These are phyloP conservation scores for Asterella californica DNA, from an alignment of 225 moss, liverwort and hornwort genomes.

Conservation along the genomic window DNA sequence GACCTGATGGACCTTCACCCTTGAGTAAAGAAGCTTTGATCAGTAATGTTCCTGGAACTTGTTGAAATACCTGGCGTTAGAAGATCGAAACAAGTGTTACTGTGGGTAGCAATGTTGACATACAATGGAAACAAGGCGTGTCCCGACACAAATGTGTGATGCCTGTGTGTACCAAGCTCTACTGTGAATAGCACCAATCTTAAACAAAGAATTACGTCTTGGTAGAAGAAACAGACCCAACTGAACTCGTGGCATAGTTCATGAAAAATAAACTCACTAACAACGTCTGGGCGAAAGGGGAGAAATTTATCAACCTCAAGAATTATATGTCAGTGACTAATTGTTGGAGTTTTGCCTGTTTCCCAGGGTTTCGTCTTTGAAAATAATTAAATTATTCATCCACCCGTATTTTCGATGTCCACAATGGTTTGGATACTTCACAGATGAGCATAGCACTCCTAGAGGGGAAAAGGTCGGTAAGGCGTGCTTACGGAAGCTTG, in stretches of 20 bases:
- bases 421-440: too few species aligned
- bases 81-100: background rate
- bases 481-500: conserved; percentile 50
- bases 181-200: background rate
- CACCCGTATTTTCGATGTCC: too few species aligned
- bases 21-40: conserved; percentile 65
- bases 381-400: too few species aligned
- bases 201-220: background rate
- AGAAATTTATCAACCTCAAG: too few species aligned
- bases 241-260: too few species aligned
- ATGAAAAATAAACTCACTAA: too few species aligned
- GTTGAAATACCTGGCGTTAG: conserved; percentile 73
- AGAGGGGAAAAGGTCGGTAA: background rate
- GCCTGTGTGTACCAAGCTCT: background rate
- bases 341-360: too few species aligned
- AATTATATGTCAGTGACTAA: too few species aligned
- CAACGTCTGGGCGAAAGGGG: too few species aligned
- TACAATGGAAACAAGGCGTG: background rate
- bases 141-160: background rate
- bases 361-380: too few species aligned
- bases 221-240: too few species aligned
- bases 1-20: conserved; percentile 44
- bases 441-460: too few species aligned
- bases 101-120: background rate
- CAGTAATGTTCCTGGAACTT: conserved; percentile 81